phyloP scores from a whole-genome alignment of 148 eudicot species.

The Agrostemma githago region DNA sequence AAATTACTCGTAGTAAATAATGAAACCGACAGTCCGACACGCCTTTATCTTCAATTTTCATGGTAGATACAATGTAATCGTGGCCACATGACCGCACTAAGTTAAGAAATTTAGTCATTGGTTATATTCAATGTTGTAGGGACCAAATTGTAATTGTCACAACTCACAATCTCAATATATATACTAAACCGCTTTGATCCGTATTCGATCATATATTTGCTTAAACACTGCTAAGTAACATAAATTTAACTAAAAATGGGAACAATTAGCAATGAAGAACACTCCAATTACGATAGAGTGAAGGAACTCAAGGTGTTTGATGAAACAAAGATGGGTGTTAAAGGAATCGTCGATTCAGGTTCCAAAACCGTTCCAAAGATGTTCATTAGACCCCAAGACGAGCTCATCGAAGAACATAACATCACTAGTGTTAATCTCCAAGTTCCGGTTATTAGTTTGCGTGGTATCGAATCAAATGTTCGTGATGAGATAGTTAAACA shows the following conservation, averaged over 20 bases:
- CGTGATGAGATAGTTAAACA: conserved; percentile 5
- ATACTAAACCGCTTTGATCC: neutral
- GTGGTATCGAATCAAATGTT: neutral
- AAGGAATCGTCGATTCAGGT: conserved; percentile 31
- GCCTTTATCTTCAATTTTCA: too few species aligned
- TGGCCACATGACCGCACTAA: neutral
- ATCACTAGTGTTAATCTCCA: neutral
- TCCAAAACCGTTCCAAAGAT: conserved; percentile 23
- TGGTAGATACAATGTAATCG: neutral
- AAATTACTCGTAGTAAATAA: too few species aligned
- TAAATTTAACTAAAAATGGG: conserved; percentile 14
- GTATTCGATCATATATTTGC: too few species aligned
- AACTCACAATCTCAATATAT: too few species aligned
- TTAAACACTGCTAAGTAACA: too few species aligned
- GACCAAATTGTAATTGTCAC: neutral
- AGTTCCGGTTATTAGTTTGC: conserved; percentile 26
- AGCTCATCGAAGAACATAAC: conserved; percentile 15
- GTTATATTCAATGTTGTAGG: neutral
- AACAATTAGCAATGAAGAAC: neutral
- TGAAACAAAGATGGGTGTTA: conserved; percentile 34
- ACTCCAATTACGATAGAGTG: neutral
- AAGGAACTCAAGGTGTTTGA: conserved; percentile 30
- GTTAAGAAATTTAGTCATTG: too few species aligned
- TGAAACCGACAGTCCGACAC: too few species aligned
- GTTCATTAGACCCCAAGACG: conserved; percentile 25